Conservation (phyloP, 2,329 filamentous ascomycete genomes). For the Fusarium drepaniforme region DNA sequence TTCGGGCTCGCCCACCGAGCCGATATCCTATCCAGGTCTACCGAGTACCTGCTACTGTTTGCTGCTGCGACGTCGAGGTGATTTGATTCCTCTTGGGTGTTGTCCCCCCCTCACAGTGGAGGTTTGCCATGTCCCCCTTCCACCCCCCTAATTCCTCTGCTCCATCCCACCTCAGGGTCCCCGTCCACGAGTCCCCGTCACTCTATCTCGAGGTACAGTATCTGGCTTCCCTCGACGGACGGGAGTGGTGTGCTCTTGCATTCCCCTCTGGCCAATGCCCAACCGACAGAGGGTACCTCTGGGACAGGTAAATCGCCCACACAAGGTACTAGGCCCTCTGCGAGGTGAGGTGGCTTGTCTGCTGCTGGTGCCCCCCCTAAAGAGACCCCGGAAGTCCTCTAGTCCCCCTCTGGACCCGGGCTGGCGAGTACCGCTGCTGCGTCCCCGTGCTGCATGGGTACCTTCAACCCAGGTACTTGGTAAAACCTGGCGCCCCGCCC, state of each 20-base stretch:
- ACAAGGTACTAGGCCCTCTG: conserved; percentile 29
- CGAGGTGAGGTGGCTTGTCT: conserved; percentile 35
- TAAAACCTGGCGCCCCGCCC: conserved; percentile 38
- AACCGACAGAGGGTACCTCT: conserved; percentile 30
- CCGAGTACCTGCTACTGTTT: conserved; percentile 23
- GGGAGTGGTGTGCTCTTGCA: conserved; percentile 28
- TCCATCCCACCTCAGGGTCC: not conserved
- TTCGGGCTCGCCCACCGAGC: conserved; percentile 32
- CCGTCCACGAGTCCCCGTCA: not conserved
- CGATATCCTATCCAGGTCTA: conserved; percentile 34
- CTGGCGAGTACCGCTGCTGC: conserved; percentile 36
- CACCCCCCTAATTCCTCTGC: conserved; percentile 19
- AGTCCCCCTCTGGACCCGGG: conserved; percentile 27
- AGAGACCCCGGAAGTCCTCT: conserved; percentile 28
- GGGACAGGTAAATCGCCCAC: conserved; percentile 28
- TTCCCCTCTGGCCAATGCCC: conserved; percentile 27
- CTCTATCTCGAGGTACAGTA: conserved; percentile 9
- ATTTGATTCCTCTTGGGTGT: conserved; percentile 1
- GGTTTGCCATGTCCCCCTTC: not conserved
- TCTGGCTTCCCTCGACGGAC: not conserved
- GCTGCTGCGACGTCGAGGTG: conserved; percentile 15
- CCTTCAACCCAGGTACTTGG: conserved; percentile 39
- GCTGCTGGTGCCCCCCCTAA: conserved; percentile 23
- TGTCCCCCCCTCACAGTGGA: conserved; percentile 7
- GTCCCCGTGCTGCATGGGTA: conserved; percentile 36